A percentile compares a stretch with the other conserved stretches of the same genome.
Evolutionary conservation across 1,284 basidiomycete genomes (phyloP).

Genomic region (Malassezia obtusa): DNA sequence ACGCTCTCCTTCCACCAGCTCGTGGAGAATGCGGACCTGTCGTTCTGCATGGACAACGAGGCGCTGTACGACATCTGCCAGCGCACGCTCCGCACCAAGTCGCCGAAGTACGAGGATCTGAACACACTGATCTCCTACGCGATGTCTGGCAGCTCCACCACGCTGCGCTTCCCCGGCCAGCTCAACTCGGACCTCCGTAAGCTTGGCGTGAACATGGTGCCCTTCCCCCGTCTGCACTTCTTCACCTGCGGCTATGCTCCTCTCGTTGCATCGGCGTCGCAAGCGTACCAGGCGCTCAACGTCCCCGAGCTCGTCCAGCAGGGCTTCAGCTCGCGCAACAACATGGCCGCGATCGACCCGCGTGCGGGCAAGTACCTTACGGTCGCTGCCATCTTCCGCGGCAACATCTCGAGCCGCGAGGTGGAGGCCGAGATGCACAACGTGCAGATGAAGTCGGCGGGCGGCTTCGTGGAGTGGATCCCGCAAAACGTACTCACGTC

Average conservation of each 20-base stretch:
- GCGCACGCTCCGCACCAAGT: conserved; percentile 63
- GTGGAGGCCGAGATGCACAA: conserved; percentile 47
- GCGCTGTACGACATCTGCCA: conserved; percentile 79
- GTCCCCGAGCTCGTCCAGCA: conserved; percentile 42
- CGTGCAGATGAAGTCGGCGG: conserved; percentile 43
- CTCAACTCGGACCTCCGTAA: conserved; percentile 89
- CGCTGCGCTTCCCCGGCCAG: conserved; percentile 84
- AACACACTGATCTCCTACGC: conserved; percentile 63
- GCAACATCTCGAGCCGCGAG: conserved; percentile 50
- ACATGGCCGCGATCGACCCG: conserved; percentile 69
- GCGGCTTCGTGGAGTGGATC: conserved; percentile 48
- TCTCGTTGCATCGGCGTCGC: conserved; percentile 42
- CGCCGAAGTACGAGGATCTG: conserved; percentile 38
- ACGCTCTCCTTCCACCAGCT: conserved; percentile 82
- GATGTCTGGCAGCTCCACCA: conserved; percentile 82
- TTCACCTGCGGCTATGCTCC: conserved; percentile 49
- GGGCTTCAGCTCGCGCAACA: conserved; percentile 46
- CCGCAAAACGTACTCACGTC: conserved; percentile 46
- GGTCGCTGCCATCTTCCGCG: conserved; percentile 50
- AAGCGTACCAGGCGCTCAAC: conserved; percentile 54
- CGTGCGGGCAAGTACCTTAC: conserved; percentile 52
- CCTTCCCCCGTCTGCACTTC: conserved; percentile 49
- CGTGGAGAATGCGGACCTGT: conserved; percentile 76
- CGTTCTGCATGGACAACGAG: conserved; percentile 87
- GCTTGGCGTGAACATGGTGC: conserved; percentile 72